Evolutionary conservation across 108 stramenopile species (phyloP).

Genomic region (Cyclotella cryptica): DNA sequence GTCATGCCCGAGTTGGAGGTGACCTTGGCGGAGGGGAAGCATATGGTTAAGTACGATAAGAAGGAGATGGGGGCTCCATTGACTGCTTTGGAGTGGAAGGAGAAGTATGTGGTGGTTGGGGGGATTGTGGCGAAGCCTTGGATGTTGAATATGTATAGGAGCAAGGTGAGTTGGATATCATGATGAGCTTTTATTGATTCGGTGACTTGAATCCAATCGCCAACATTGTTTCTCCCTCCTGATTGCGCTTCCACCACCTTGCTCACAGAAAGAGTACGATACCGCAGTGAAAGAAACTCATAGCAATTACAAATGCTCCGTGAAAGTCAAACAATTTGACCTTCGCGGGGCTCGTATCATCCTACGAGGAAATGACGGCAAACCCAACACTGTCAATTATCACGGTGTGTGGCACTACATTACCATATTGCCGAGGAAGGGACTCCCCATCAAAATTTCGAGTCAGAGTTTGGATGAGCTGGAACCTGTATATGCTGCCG

Average conservation of each 20-base stretch:
- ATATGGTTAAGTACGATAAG: constrained; percentile 51
- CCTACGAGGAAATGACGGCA: constrained; percentile 26
- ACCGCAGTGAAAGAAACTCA: constrained; percentile 51
- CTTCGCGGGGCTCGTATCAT: constrained; percentile 30
- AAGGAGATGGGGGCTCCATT: constrained; percentile 28
- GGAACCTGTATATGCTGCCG: constrained; percentile 33
- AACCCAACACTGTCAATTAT: constrained; percentile 32
- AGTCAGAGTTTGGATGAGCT: constrained; percentile 19
- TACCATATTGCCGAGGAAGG: constrained; percentile 25
- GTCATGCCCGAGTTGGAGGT: constrained; percentile 30
- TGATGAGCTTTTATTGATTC: background rate
- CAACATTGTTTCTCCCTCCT: background rate
- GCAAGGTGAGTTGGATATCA: constrained; percentile 25
- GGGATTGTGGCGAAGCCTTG: constrained; percentile 40
- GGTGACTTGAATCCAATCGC: background rate
- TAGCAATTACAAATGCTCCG: constrained; percentile 23
- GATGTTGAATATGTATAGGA: constrained; percentile 51
- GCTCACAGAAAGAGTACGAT: constrained; percentile 42
- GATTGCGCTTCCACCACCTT: background rate
- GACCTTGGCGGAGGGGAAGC: constrained; percentile 23
- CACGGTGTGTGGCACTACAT: constrained; percentile 34
- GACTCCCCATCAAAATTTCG: constrained; percentile 52
- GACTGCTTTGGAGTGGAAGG: constrained; percentile 44
- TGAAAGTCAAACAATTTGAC: constrained; percentile 58
- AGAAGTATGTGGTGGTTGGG: constrained; percentile 53